phyloP scores from a whole-genome alignment of 2,329 filamentous ascomycete genomes.

The Aaosphaeria arxii region DNA sequence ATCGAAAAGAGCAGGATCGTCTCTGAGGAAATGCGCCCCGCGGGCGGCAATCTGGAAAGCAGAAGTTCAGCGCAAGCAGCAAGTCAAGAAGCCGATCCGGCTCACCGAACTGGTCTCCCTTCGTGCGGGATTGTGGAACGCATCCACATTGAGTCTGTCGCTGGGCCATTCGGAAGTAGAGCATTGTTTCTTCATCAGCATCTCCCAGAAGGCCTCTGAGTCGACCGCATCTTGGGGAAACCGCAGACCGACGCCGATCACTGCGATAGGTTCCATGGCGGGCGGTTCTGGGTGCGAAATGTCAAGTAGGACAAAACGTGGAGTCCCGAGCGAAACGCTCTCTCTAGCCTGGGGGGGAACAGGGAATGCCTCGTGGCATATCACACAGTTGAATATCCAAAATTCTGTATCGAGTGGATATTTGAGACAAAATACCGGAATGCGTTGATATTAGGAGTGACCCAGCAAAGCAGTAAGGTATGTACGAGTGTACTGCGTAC shows the following conservation, averaged over 20 bases:
- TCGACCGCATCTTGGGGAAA: constrained; percentile 28
- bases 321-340: too few relatives aligned
- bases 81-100: not conserved
- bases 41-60: constrained; percentile 17
- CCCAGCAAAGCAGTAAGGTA: too few relatives aligned
- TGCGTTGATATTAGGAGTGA: too few relatives aligned
- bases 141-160: constrained; percentile 7
- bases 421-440: too few relatives aligned
- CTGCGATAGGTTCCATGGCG: constrained; percentile 26
- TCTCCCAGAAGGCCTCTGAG: not conserved
- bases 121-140: constrained; percentile 8
- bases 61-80: constrained; percentile 10
- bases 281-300: not conserved
- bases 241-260: constrained; percentile 38
- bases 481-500: too few relatives aligned
- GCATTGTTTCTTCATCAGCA: not conserved
- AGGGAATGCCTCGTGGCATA: too few relatives aligned
- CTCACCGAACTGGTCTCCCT: not conserved
- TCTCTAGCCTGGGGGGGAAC: too few relatives aligned
- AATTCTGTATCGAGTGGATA: too few relatives aligned
- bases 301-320: too few relatives aligned
- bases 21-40: constrained; percentile 9
- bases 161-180: not conserved
- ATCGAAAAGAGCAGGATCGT: constrained; percentile 14
- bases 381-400: too few relatives aligned